A percentile compares a stretch with the other conserved stretches of the same genome.
Evolutionary conservation across 2,329 filamentous ascomycete species (phyloP).

Genomic region (Westerdykella sp.): DNA sequence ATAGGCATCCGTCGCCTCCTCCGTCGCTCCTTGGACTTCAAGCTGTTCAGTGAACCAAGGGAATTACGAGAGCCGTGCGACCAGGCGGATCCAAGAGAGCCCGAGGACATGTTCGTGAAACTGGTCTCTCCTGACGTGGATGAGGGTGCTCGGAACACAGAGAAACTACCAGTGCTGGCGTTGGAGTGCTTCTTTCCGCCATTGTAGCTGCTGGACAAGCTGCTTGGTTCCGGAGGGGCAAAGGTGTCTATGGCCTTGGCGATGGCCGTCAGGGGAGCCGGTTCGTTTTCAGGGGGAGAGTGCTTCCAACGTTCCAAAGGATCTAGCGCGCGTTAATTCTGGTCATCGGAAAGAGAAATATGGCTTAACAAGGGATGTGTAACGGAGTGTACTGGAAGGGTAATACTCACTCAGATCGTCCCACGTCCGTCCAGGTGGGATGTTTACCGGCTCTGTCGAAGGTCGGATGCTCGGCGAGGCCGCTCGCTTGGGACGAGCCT

Average conservation of each 20-base stretch:
- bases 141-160: conserved; percentile 48
- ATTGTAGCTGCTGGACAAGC: conserved; percentile 34
- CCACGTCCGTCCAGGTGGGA: conserved; percentile 58
- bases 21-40: conserved; percentile 50
- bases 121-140: conserved; percentile 51
- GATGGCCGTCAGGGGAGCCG: conserved; percentile 59
- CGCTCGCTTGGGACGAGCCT: conserved; percentile 62
- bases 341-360: too few relatives aligned
- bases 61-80: conserved; percentile 53
- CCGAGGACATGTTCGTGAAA: conserved; percentile 44
- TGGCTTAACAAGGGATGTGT: not conserved
- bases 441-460: conserved; percentile 62
- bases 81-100: conserved; percentile 50
- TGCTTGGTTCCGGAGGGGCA: conserved; percentile 25
- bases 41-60: conserved; percentile 51
- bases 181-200: conserved; percentile 47
- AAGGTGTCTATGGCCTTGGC: conserved; percentile 50
- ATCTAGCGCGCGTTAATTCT: conserved; percentile 46
- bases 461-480: conserved; percentile 63
- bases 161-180: conserved; percentile 43
- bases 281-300: conserved; percentile 64
- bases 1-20: conserved; percentile 47
- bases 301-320: conserved; percentile 64
- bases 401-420: conserved; percentile 36
- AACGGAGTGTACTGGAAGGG: conserved; percentile 1